These are phyloP conservation scores for Shiraia sp. DNA, from an alignment of 2,329 filamentous ascomycete genomes.

Conservation along the genomic window DNA sequence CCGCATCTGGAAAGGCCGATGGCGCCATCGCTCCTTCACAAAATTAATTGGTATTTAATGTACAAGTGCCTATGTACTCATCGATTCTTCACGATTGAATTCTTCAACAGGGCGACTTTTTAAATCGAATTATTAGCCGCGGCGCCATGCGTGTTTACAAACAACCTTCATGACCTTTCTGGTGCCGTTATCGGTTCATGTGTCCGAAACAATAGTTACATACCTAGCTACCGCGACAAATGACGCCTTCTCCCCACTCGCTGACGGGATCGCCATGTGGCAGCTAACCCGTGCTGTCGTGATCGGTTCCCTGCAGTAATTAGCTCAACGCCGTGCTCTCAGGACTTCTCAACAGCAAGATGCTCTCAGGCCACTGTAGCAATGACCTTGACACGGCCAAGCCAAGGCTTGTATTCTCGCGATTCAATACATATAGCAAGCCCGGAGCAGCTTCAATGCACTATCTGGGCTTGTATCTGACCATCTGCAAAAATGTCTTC, in stretches of 20 bases:
- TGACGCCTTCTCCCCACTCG: conserved; percentile 39
- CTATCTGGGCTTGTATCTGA: neutral
- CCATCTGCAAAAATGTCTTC: conserved; percentile 14
- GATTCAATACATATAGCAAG: neutral
- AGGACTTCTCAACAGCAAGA: neutral
- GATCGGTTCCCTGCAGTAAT: conserved; percentile 12
- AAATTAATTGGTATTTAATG: too few relatives aligned
- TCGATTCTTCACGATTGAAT: too few relatives aligned
- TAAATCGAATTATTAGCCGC: conserved; percentile 4
- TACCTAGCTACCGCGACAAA: too few relatives aligned
- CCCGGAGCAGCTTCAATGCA: neutral
- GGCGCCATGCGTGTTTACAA: neutral
- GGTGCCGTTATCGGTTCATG: conserved; percentile 11
- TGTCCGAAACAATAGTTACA: too few relatives aligned
- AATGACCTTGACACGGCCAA: neutral
- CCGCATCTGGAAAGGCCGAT: conserved; percentile 12
- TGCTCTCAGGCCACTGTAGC: neutral
- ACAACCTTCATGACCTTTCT: neutral
- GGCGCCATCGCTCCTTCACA: too few relatives aligned
- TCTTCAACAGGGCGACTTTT: conserved; percentile 3
- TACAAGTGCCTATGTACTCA: too few relatives aligned
- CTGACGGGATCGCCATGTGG: conserved; percentile 31
- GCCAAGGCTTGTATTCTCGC: neutral
- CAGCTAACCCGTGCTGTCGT: conserved; percentile 11
- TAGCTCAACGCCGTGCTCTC: neutral